These are phyloP conservation scores for Aspergillus piperis DNA, from an alignment of 2,329 filamentous ascomycete genomes.

Conservation along the genomic window DNA sequence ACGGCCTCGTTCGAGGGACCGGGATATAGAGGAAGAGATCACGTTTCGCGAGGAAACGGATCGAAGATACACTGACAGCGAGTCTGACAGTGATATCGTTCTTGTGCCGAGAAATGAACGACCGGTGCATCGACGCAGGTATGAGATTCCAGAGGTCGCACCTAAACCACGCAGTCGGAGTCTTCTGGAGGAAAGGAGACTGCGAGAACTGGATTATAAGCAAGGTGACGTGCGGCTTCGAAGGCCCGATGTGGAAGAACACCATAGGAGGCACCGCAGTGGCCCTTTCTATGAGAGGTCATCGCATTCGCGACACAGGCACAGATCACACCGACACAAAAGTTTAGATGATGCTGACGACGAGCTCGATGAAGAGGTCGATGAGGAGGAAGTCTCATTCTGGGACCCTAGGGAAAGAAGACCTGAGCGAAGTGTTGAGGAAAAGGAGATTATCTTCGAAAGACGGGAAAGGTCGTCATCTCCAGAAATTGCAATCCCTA, in stretches of 20 bases:
- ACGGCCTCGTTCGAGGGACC: constrained; percentile 5
- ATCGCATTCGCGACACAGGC: constrained; percentile 12
- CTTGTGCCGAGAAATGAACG: constrained; percentile 8
- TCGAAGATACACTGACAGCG: constrained; percentile 16
- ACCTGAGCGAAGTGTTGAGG: constrained; percentile 29
- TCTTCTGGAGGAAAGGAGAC: constrained; percentile 10
- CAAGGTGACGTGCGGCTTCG: constrained; percentile 9
- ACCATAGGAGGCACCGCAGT: constrained; percentile 14
- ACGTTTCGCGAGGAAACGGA: constrained; percentile 14
- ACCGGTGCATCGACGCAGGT: constrained; percentile 9
- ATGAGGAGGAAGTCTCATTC: constrained; percentile 34
- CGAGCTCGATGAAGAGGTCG: constrained; percentile 26
- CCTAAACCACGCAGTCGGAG: constrained; percentile 10
- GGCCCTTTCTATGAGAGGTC: constrained; percentile 6
- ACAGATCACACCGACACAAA: constrained; percentile 17
- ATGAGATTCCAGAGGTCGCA: constrained; percentile 5
- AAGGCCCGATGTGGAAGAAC: constrained; percentile 1
- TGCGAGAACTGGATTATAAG: constrained; percentile 8
- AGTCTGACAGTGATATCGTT: constrained; percentile 16
- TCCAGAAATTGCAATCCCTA: constrained; percentile 38
- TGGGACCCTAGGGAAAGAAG: constrained; percentile 29
- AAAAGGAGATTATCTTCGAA: constrained; percentile 45
- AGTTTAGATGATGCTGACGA: constrained; percentile 13
- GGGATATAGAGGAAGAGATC: constrained; percentile 13
- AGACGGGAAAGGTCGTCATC: constrained; percentile 24